A percentile compares a stretch with the other conserved stretches of the same genome.
Evolutionary conservation across 371 early-diverging fungal genomes (phyloP).

Genomic region (Mortierella sp.): DNA sequence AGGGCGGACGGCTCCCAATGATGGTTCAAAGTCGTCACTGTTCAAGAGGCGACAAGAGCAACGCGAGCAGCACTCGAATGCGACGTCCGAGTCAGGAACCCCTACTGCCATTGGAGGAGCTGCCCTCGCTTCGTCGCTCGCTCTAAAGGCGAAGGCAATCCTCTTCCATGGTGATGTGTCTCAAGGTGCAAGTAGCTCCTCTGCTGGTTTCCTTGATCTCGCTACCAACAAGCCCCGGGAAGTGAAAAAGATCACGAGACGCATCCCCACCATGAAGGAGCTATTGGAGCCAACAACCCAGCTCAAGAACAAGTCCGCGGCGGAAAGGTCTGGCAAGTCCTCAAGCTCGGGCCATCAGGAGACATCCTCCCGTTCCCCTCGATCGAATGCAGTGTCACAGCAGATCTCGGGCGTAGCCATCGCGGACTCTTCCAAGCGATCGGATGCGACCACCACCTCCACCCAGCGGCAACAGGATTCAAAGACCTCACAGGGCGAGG

Average conservation of each 20-base stretch:
- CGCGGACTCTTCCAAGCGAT: conserved; percentile 21
- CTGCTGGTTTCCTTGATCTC: conserved; percentile 56
- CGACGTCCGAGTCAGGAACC: conserved; percentile 37
- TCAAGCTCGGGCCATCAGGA: conserved; percentile 1
- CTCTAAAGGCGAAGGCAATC: conserved; percentile 53
- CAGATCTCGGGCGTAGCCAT: not conserved
- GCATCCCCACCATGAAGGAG: conserved; percentile 55
- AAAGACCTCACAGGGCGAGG: conserved; percentile 13
- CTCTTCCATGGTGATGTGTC: conserved; percentile 53
- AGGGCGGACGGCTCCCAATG: not conserved
- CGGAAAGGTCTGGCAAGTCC: conserved; percentile 23
- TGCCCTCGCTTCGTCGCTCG: conserved; percentile 32
- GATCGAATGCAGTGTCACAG: conserved; percentile 9
- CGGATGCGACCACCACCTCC: not conserved
- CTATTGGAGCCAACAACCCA: conserved; percentile 28
- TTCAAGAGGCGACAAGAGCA: conserved; percentile 55
- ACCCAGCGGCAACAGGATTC: conserved; percentile 32
- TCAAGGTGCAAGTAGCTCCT: conserved; percentile 63
- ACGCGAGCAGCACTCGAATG: conserved; percentile 51
- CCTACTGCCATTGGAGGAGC: conserved; percentile 31
- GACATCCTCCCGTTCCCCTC: conserved; percentile 14
- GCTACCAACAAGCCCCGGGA: conserved; percentile 38
- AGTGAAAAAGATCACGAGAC: conserved; percentile 33
- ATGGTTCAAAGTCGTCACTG: conserved; percentile 34
- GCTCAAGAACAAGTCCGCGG: not conserved